These are phyloP conservation scores for Pouteria campechiana DNA, from an alignment of 179 eudicot species.

Conservation along the genomic window DNA sequence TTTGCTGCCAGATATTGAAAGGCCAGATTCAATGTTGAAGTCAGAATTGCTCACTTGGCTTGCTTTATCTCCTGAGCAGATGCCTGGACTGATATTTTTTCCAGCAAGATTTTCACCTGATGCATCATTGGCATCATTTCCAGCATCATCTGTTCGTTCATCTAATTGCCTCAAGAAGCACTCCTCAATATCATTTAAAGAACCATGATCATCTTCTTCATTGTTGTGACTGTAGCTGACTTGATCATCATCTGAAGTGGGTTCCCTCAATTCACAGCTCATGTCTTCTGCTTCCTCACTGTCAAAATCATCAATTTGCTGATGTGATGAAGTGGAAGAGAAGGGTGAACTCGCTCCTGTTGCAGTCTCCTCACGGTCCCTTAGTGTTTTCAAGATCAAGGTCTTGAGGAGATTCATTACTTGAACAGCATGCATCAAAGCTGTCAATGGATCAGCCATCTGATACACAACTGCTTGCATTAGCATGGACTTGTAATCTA, in stretches of 20 bases:
- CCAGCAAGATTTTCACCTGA: constrained; percentile 12
- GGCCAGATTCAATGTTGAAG: constrained; percentile 7
- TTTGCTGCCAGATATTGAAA: constrained; percentile 6
- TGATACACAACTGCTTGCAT: constrained; percentile 16
- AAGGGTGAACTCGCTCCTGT: constrained; percentile 48
- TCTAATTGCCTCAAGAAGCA: constrained; percentile 49
- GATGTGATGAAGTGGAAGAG: constrained; percentile 40
- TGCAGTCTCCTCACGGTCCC: constrained; percentile 64
- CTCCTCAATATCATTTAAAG: constrained; percentile 55
- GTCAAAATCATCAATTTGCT: constrained; percentile 32
- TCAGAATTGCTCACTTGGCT: constrained; percentile 7
- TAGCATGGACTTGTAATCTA: no score
- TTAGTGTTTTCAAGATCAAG: constrained; percentile 53
- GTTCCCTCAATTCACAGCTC: constrained; percentile 46
- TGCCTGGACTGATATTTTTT: constrained; percentile 7
- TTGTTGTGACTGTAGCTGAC: constrained; percentile 12
- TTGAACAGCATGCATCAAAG: constrained; percentile 96
- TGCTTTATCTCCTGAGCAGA: no score
- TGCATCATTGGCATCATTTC: constrained; percentile 12
- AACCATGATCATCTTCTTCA: constrained; percentile 26
- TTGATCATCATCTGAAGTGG: constrained; percentile 40
- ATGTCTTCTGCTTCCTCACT: constrained; percentile 57
- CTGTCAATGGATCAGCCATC: constrained; percentile 99
- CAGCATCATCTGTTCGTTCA: constrained; percentile 13
- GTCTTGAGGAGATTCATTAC: constrained; percentile 92